Evolutionary conservation across 371 early-diverging fungal species (phyloP), one percentile per base, ranked within the genome.

Genomic region (Rhizopus microsporus): DNA sequence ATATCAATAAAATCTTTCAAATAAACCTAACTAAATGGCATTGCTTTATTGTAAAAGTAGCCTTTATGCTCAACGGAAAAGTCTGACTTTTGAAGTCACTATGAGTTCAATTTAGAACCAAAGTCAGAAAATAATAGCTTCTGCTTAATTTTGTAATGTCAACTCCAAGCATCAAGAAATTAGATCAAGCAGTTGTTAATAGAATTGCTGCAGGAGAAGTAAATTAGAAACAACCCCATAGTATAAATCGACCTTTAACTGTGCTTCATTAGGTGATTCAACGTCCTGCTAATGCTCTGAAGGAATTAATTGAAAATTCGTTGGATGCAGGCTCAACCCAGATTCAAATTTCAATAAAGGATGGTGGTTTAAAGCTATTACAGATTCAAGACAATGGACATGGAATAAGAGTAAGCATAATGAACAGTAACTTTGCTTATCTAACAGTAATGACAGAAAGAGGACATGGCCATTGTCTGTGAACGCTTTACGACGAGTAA

Each of bases 401-500:
- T 66, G 99, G 99, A 32, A 98, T 99, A 51, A 62, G 76, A 35
- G 85, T 85, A 78, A 66, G 78, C 50, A 9, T 16, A 15, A 15
- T 10, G 7, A 32, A 7, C 13, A 13, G 31, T 44, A 7, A 15
- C n/a, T 17, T 44, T 44, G 13, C 7, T 44, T 3, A 10, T 32
- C 6, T 2, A 15, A 10, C 38, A 7, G 23, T 43, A 6, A 29
- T 12, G 8, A 29, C 60, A 84, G 83, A 70, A 81, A 42, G 89
- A 87, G 44, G 97, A 97, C 60, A 78, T 94, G 81, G 69, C 68
- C 2, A 82, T 95, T 51, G 90, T 96, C 0, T 98, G 99, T 72
- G 93, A 93, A 67, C 84, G 96, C 16, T 96, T 96, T 76, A 94
- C 97, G 0, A 99, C 99, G 4, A 95, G 96, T 65, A 99, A 99